Base-by-base conservation (phyloP, 257 asterid species). In the Nicotiana tabacum region DNA sequence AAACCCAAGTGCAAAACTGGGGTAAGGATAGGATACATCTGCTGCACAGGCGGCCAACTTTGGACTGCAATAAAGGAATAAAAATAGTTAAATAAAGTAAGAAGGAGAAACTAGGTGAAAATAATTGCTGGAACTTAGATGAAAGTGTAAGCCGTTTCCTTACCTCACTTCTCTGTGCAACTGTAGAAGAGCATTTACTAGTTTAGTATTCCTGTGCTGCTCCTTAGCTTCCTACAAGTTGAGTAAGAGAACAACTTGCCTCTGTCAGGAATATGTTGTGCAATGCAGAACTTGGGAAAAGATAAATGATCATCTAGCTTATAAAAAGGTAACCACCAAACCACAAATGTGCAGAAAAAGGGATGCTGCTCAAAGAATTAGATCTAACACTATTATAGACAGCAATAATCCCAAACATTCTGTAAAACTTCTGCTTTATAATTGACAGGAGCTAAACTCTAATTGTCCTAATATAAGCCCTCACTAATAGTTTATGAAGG, bases 171-270 rank as follows among this genome's bases (percentile, higher is more conserved):
- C 97, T 85, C 91, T 90, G 88, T 93, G 97, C 92, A 93, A 84
- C 82, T 90, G 99, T 62, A 96, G 84, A 85, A 96, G 98, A 32
- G 93, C 88, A 85, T 86, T 91, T 89, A 96, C 76, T 83, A 96
- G 90, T 86, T 96, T 94, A 79, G 98, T 91, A 88, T 96, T 96
- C 92, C 94, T 87, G 87, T 96, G 99, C 90, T 93, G 98, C 95
- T 93, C 97, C 86, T 94, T 93, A 67, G 96, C 84, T 83, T 91
- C 97, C 99, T 96, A 86, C 5, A 83, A 67, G 80, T 53, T 51
- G 21, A 87, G 32, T 70, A 85, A 77, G 78, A 82, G 82, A 83
- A 82, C 37, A 74, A 27, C 64, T 51, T 51, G 80, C 80, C 80
- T 51, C 65, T 51, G 80, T 76, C 80, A 76, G 46, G 64, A 48